A percentile compares a stretch with the other conserved stretches of the same genome.
Evolutionary conservation across 805 yeast genomes (phyloP).

Genomic region (Cephaloascus albidus): DNA sequence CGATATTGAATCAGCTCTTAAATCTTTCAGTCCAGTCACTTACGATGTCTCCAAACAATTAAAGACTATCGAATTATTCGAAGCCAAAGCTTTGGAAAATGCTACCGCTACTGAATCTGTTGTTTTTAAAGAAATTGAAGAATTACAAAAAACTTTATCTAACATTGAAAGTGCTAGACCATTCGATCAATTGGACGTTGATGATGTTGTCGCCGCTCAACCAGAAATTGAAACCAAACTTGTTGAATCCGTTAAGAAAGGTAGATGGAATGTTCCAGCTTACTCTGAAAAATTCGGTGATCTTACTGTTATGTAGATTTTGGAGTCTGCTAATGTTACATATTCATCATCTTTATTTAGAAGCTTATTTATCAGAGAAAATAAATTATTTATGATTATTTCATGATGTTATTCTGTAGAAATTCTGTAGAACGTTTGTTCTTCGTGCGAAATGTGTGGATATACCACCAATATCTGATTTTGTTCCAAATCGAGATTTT

Average conservation of each 20-base stretch:
- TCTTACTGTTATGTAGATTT: constrained; percentile 74
- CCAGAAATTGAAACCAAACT: constrained; percentile 98
- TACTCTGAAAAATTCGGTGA: constrained; percentile 98
- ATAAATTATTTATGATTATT: neutral
- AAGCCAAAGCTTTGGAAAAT: constrained; percentile 90
- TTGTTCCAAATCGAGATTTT: too few species aligned
- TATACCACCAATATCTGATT: too few species aligned
- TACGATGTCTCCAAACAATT: constrained; percentile 84
- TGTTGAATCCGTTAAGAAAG: constrained; percentile 87
- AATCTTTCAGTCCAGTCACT: constrained; percentile 72
- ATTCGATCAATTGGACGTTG: constrained; percentile 92
- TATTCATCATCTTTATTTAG: neutral
- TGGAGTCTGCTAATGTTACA: neutral
- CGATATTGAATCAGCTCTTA: constrained; percentile 72
- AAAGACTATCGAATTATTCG: constrained; percentile 87
- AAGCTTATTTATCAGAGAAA: neutral
- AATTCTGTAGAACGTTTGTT: too few species aligned
- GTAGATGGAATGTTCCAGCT: constrained; percentile 97
- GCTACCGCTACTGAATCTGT: constrained; percentile 89
- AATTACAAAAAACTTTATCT: constrained; percentile 78
- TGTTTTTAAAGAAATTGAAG: constrained; percentile 77
- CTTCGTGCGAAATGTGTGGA: too few species aligned
- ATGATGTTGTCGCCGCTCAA: constrained; percentile 89
- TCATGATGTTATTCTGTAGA: too few species aligned
- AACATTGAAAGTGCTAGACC: constrained; percentile 97